These are phyloP conservation scores for Inonotus hispidus DNA, from an alignment of 1,284 basidiomycete genomes.

Conservation along the genomic window DNA sequence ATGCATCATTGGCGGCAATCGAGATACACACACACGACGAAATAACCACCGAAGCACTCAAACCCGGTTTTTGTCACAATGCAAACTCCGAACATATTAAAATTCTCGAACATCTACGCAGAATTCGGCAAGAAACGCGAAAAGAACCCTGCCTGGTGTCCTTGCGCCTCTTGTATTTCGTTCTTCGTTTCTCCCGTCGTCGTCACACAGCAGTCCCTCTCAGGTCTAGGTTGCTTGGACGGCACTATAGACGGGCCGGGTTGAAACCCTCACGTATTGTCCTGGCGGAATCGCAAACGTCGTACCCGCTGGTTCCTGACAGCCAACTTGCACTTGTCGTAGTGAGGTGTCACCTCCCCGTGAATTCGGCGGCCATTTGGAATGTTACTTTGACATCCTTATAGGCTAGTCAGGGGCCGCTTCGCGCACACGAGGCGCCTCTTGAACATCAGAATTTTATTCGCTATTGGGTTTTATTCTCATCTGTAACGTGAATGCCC, in stretches of 20 bases:
- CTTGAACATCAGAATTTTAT: neutral
- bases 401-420: neutral
- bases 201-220: neutral
- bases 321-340: neutral
- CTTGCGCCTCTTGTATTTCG: slow-evolving; percentile 1
- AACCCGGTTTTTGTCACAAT: neutral
- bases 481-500: neutral
- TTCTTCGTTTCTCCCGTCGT: neutral
- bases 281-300: neutral
- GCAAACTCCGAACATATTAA: slow-evolving; percentile 6
- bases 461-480: neutral
- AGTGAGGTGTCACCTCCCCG: neutral
- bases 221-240: neutral
- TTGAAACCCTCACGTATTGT: neutral
- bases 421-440: neutral
- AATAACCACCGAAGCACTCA: neutral
- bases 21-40: neutral
- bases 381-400: neutral
- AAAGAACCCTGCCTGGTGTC: neutral
- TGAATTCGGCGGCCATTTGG: neutral
- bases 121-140: neutral
- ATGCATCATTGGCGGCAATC: neutral
- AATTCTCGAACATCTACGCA: neutral
- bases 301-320: neutral
- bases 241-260: neutral